Percentiles rank a stretch among this genome's conserved stretches.
These are phyloP conservation scores for Pilasporangium apinafurcum DNA, from an alignment of 352 stramenopile species.

Conservation along the genomic window DNA sequence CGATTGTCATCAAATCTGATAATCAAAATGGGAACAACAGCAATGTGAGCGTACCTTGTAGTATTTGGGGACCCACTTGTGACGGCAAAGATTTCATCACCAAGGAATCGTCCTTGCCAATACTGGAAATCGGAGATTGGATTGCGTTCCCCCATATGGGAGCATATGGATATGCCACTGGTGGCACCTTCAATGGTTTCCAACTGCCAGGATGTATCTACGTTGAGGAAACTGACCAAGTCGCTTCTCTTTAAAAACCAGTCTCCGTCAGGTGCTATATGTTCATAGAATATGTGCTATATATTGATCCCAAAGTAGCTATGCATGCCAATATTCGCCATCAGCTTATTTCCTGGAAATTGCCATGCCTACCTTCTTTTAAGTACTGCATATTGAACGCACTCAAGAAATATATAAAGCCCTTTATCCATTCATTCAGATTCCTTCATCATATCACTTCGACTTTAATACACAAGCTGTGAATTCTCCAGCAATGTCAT, in stretches of 20 bases:
- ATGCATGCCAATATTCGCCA: no score
- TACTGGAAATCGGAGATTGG: slow-evolving; percentile 47
- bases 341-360: no score
- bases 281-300: no score
- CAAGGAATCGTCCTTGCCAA: slow-evolving; percentile 22
- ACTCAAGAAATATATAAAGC: no score
- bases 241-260: no score
- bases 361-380: no score
- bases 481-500: slow-evolving; percentile 45
- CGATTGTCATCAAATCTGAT: slow-evolving; percentile 5
- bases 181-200: slow-evolving; percentile 51
- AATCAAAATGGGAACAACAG: not conserved
- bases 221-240: slow-evolving; percentile 17
- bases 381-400: no score
- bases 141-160: slow-evolving; percentile 46
- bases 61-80: slow-evolving; percentile 43
- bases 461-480: slow-evolving; percentile 15
- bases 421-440: no score
- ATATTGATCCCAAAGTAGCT: no score
- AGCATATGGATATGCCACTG: slow-evolving; percentile 47
- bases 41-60: slow-evolving; percentile 15
- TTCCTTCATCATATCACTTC: not conserved
- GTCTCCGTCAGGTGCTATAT: no score
- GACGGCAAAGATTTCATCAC: slow-evolving; percentile 45
- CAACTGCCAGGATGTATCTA: slow-evolving; percentile 28